Evolutionary conservation across 1,139 yeast genomes (phyloP), one percentile per base, ranked within the genome.

Genomic region (Geotrichum aggregatum): DNA sequence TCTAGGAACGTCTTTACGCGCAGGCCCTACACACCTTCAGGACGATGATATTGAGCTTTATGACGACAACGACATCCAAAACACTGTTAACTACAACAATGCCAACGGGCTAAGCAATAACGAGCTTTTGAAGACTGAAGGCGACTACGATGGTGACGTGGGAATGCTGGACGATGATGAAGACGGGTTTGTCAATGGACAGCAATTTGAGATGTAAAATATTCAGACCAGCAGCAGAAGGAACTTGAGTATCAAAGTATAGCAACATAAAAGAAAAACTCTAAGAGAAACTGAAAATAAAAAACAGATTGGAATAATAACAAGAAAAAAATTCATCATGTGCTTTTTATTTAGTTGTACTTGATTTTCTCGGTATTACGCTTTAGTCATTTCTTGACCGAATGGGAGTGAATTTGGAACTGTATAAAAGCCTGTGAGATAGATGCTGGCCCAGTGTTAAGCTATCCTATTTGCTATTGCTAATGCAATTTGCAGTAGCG

Each of bases 121-220:
- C 82, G 85, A 44, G 87, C 88, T 3, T 88, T 89, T 3, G 80
- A 85, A 92, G 49, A 40, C 34, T 28, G 87, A 82, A 56, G 84
- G 76, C 44, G 91, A 83, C 60, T 94, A 86, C 66, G 91, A 85
- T 64, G 94, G 82, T 7, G 74, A 69, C 47, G 73, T 69, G 45
- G 52, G 52, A 7, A 61, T 60, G 58, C 55, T 78, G 76, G 63
- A 76, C 71, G 64, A 76, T 80, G 70, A 68, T 50, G 84, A 80
- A 61, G 92, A 86, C 63, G 94, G 86, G 66, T 88, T 87, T 70
- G 94, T 88, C 50, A 87, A 86, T 66, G 96, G 96, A 26, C 85
- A 88, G 55, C 69, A 68, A 62, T 87, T 88, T 68, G 96, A 88
- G 68, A 77, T 88, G 63, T 87, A 68, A 67, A 2, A 24, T 24